Percentiles rank a stretch among this genome's conserved stretches.
These are phyloP conservation scores for Lycium ferocissimum DNA, from an alignment of 257 asterid genomes.

Conservation along the genomic window DNA sequence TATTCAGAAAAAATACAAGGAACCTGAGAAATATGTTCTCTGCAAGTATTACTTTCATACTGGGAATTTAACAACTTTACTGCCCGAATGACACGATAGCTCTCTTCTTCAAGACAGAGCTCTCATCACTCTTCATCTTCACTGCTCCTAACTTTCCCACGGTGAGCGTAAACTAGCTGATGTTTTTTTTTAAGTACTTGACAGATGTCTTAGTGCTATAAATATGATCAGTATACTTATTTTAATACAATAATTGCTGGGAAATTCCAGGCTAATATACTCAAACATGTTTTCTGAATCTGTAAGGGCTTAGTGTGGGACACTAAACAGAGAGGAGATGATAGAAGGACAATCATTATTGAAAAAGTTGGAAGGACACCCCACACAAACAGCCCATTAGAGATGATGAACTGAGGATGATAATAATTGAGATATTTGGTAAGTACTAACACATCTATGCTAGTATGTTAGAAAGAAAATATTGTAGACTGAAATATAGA, in stretches of 20 bases:
- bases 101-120: no score
- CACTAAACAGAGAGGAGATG: not conserved
- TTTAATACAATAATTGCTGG: not conserved
- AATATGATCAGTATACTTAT: not conserved
- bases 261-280: not conserved
- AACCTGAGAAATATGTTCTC: not conserved
- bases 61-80: not conserved
- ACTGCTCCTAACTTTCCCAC: not conserved
- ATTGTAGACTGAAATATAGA: not conserved
- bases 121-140: no score
- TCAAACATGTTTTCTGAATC: not conserved
- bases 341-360: not conserved
- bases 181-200: not conserved
- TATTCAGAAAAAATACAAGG: not conserved
- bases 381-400: not conserved
- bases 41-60: not conserved
- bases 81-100: no score
- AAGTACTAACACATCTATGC: not conserved
- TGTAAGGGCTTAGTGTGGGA: not conserved
- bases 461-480: not conserved
- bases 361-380: not conserved
- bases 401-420: not conserved
- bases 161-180: not conserved
- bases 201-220: not conserved
- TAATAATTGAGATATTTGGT: not conserved